Conservation (phyloP, 179 eudicot genomes). For the Monotropa hypopitys region DNA sequence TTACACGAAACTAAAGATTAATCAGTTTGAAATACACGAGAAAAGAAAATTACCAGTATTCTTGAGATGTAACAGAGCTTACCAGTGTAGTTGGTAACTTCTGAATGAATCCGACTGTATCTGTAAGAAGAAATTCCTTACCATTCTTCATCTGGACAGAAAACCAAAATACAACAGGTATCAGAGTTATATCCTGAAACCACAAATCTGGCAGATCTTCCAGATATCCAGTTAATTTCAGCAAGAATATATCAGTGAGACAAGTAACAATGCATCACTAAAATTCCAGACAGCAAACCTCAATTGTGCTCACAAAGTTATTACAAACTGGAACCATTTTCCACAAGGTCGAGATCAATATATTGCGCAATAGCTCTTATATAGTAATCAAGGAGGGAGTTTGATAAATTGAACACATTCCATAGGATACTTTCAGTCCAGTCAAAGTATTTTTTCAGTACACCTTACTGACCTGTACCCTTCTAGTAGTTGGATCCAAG, state of each 20-base stretch:
- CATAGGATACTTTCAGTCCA: neutral
- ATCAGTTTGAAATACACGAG: neutral
- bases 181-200: no score
- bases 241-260: neutral
- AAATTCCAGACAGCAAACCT: neutral
- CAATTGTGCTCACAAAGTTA: neutral
- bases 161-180: neutral
- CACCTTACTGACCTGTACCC: conserved; percentile 67
- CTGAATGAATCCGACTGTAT: conserved; percentile 96
- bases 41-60: neutral
- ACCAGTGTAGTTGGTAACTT: conserved; percentile 87
- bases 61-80: conserved; percentile 14
- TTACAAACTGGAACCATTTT: neutral
- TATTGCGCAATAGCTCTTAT: neutral
- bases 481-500: conserved; percentile 97
- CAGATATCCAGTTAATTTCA: neutral
- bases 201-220: neutral
- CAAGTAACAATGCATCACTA: neutral
- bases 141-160: conserved; percentile 62
- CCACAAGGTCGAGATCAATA: neutral
- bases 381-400: neutral
- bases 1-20: neutral
- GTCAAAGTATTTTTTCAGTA: neutral
- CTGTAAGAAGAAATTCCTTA: conserved; percentile 82
- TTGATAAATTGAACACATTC: neutral